Conservation (phyloP, 208 protist species). For the Leishmania turanica region DNA sequence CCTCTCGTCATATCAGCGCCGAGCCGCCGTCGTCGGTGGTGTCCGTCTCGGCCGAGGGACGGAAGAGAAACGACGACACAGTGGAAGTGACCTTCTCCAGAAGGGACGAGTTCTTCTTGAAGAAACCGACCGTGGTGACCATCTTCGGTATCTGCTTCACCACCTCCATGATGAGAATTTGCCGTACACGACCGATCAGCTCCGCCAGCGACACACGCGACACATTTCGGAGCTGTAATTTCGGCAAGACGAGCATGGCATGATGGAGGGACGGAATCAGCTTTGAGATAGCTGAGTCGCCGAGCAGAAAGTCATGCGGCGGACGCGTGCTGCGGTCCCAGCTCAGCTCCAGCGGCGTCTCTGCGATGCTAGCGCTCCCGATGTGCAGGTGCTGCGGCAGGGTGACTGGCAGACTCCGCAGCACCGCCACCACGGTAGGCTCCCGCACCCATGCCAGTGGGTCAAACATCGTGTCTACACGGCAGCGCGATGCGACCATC, state of each 20-base stretch:
- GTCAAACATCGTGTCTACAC: slow-evolving; percentile 9
- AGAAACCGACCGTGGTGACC: slow-evolving; percentile 49
- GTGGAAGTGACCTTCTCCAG: slow-evolving; percentile 34
- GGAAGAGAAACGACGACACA: slow-evolving; percentile 26
- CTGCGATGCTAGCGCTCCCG: slow-evolving; percentile 35
- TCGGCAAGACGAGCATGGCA: slow-evolving; percentile 48
- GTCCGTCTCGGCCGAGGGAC: slow-evolving; percentile 16
- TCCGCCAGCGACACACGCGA: slow-evolving; percentile 34
- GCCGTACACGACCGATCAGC: slow-evolving; percentile 32
- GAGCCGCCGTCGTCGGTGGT: slow-evolving; percentile 27
- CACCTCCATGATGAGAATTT: slow-evolving; percentile 48
- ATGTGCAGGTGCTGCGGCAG: slow-evolving; percentile 30
- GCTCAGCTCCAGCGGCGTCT: slow-evolving; percentile 43
- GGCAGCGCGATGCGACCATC: slow-evolving; percentile 26
- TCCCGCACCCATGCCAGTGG: slow-evolving; percentile 8
- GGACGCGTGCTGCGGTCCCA: slow-evolving; percentile 58
- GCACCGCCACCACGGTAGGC: neutral
- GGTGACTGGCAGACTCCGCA: slow-evolving; percentile 17
- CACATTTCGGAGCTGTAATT: slow-evolving; percentile 43
- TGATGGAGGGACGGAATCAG: slow-evolving; percentile 65
- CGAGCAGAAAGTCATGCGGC: slow-evolving; percentile 55
- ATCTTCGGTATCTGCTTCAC: slow-evolving; percentile 56
- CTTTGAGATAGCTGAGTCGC: slow-evolving; percentile 40
- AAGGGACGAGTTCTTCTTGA: slow-evolving; percentile 38
- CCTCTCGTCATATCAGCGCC: slow-evolving; percentile 11